Evolutionary conservation across 805 yeast species (phyloP).

Genomic region (Blastobotrys parvus): DNA sequence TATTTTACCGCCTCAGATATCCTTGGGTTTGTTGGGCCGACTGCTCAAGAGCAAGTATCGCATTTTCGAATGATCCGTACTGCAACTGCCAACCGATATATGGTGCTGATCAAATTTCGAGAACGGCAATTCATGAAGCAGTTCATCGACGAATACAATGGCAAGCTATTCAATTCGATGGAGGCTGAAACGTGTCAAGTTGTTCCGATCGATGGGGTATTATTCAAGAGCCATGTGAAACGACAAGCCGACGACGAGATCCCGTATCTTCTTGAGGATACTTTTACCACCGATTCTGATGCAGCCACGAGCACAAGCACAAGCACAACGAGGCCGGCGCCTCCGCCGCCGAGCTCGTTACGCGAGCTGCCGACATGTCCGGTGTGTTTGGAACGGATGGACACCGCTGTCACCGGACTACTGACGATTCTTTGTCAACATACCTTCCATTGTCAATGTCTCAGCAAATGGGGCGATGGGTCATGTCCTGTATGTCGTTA

Average conservation of each 20-base stretch:
- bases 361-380: slow-evolving; percentile 87
- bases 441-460: slow-evolving; percentile 83
- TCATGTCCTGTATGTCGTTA: slow-evolving; percentile 88
- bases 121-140: slow-evolving; percentile 45
- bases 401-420: slow-evolving; percentile 68
- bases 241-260: slow-evolving; percentile 30
- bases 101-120: slow-evolving; percentile 71
- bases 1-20: slow-evolving; percentile 81
- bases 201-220: slow-evolving; percentile 55
- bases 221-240: slow-evolving; percentile 31
- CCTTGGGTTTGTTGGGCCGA: slow-evolving; percentile 69
- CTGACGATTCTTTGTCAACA: slow-evolving; percentile 89
- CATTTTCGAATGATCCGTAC: slow-evolving; percentile 69
- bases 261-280: slow-evolving; percentile 66
- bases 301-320: slow-evolving; percentile 10
- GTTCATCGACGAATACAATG: slow-evolving; percentile 61
- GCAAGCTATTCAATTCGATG: slow-evolving; percentile 71
- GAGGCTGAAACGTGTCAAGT: slow-evolving; percentile 84
- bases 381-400: slow-evolving; percentile 85
- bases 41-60: slow-evolving; percentile 44
- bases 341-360: slow-evolving; percentile 23
- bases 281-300: slow-evolving; percentile 60
- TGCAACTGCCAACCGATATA: slow-evolving; percentile 56
- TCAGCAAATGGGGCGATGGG: slow-evolving; percentile 83
- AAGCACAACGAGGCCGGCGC: slow-evolving; percentile 9